A percentile compares a stretch with the other conserved stretches of the same genome.
These are phyloP conservation scores for Solanum hybrid DNA, from an alignment of 305 asterid species.

Conservation along the genomic window DNA sequence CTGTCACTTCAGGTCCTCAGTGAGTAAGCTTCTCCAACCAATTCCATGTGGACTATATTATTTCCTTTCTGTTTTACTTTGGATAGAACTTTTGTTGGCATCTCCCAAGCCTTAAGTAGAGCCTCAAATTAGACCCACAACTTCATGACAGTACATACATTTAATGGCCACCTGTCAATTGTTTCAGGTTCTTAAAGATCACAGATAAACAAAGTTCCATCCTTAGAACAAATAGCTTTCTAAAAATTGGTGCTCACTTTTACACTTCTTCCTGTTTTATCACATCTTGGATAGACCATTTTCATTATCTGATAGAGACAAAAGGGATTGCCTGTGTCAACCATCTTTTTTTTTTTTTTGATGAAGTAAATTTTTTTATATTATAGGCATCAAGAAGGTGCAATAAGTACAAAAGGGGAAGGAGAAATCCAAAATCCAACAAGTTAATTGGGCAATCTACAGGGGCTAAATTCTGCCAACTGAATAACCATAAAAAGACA, in stretches of 20 bases:
- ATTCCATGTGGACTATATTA: neutral
- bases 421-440: neutral
- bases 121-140: neutral
- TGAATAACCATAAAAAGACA: neutral
- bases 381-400: neutral
- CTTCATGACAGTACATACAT: neutral
- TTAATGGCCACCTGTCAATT: neutral
- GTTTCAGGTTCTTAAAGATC: neutral
- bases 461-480: neutral
- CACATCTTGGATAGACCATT: neutral
- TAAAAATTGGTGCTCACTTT: neutral
- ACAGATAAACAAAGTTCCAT: neutral
- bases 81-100: neutral
- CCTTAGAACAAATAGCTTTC: neutral
- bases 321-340: neutral
- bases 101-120: neutral
- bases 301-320: neutral
- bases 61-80: neutral
- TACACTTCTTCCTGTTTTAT: neutral
- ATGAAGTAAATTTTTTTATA: neutral
- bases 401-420: neutral
- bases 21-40: constrained; percentile 85
- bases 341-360: neutral
- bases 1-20: constrained; percentile 73
- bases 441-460: neutral